A percentile compares a stretch with the other conserved stretches of the same genome.
phyloP scores from a whole-genome alignment of 257 asterid species.

The Scutellaria galericulata region DNA sequence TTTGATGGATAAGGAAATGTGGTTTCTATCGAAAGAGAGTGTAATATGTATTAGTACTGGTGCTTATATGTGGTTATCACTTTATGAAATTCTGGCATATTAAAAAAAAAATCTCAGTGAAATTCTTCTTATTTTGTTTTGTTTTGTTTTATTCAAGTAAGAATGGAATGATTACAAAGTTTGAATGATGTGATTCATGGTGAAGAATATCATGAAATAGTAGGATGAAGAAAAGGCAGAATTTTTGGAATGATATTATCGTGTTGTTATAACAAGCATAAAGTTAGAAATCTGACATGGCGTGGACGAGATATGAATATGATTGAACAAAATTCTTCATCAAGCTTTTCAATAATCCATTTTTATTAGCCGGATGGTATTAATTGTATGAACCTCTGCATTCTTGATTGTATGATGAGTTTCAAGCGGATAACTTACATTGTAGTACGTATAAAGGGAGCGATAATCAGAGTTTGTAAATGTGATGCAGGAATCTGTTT shows the following conservation, averaged over 20 bases:
- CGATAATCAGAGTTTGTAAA: neutral
- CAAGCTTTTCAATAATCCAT: slow-evolving; percentile 5
- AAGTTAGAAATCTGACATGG: neutral
- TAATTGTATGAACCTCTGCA: neutral
- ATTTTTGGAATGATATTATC: slow-evolving; percentile 20
- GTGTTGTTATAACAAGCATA: neutral
- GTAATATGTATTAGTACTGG: neutral
- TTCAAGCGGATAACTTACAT: neutral
- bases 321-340: slow-evolving; percentile 1
- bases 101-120: neutral
- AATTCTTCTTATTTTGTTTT: too few species aligned
- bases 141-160: too few species aligned
- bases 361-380: neutral
- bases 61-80: neutral
- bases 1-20: slow-evolving; percentile 1
- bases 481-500: neutral
- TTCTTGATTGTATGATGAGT: neutral
- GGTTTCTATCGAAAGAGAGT: neutral
- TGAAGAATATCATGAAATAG: slow-evolving; percentile 20
- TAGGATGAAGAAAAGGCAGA: neutral
- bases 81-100: neutral
- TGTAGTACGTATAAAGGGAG: neutral
- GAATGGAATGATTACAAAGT: too few species aligned
- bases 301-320: slow-evolving; percentile 2
- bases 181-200: neutral